Evolutionary conservation across 768 basidiomycete genomes (phyloP).

Genomic region (Leucocoprinus birnbaumii): DNA sequence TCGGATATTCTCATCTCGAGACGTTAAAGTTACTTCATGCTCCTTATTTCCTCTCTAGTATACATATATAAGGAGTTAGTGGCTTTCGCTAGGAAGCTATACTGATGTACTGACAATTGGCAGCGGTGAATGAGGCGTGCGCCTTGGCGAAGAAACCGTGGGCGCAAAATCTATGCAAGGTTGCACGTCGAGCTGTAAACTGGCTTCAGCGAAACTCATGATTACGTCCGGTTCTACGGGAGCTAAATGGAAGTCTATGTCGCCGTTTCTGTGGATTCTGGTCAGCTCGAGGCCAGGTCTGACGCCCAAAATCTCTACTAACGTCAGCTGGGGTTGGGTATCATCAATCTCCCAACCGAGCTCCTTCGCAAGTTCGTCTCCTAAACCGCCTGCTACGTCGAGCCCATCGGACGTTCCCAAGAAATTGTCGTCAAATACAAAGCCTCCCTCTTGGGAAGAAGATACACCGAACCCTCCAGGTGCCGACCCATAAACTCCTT

Average conservation of each 20-base stretch:
- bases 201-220: background rate
- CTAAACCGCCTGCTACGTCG: slow-evolving; percentile 58
- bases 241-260: background rate
- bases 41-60: background rate
- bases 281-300: background rate
- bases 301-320: background rate
- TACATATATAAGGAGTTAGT: background rate
- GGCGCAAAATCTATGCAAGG: background rate
- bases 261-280: background rate
- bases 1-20: background rate
- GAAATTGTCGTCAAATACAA: slow-evolving; percentile 52
- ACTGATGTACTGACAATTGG: background rate
- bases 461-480: slow-evolving; percentile 31
- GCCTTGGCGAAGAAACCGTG: background rate
- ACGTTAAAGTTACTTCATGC: background rate
- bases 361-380: slow-evolving; percentile 73
- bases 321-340: background rate
- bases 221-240: background rate
- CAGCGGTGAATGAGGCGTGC: background rate
- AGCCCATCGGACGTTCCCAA: slow-evolving; percentile 51
- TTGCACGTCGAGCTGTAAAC: background rate
- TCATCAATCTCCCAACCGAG: slow-evolving; percentile 56
- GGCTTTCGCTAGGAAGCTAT: background rate
- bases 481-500: slow-evolving; percentile 19
- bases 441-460: slow-evolving; percentile 52